Base-by-base conservation (phyloP, 495 filamentous ascomycete species). In the Xylaria scruposa region DNA sequence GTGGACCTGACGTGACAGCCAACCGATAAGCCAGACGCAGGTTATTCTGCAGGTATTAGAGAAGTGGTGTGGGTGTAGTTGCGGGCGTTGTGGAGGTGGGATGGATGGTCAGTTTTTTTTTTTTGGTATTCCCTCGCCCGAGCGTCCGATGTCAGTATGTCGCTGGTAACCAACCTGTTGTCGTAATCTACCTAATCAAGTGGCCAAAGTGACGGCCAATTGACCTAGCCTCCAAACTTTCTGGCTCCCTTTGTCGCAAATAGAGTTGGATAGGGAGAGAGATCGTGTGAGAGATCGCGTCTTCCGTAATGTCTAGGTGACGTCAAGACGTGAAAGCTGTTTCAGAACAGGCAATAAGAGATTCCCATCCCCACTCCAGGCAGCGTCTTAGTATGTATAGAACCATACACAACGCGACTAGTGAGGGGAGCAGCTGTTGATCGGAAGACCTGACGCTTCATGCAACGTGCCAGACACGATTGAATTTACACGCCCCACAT, bases 301-400 rank as follows among this genome's bases (percentile, higher is more conserved):
- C 17, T 38, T 31, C 46, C 38, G 65, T 33, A 42, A 42, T 56
- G 65, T 31, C 29, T 13, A 13, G 42, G 60, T 70, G 68, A 70
- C 68, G 68, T 70, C 68, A 70, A 47, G n/a, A 31, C 46, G 36
- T 53, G 33, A 64, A 53, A 64, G 61, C 59, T 26, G 68, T 64
- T 70, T 70, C 59, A 70, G 68, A 56, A 64, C 19, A 21, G 42
- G 36, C 26, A 38, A 69, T 69, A 21, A 53, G 53, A 58, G 17
- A 10, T 46, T 33, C 19, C n/a, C 21, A 17, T 64, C 54, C 67
- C 36, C 24, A 13, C 61, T 12, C 61, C 24, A 64, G 21, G 40
- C 61, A 46, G 12, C 40, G 38, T 12, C 61, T 46, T 54, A 24
- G 5, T 13, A n/a, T n/a, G n/a, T n/a, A n/a, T n/a, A 19, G 19